phyloP scores from a whole-genome alignment of 169 alveolate species.

The Plasmodium relictum region DNA sequence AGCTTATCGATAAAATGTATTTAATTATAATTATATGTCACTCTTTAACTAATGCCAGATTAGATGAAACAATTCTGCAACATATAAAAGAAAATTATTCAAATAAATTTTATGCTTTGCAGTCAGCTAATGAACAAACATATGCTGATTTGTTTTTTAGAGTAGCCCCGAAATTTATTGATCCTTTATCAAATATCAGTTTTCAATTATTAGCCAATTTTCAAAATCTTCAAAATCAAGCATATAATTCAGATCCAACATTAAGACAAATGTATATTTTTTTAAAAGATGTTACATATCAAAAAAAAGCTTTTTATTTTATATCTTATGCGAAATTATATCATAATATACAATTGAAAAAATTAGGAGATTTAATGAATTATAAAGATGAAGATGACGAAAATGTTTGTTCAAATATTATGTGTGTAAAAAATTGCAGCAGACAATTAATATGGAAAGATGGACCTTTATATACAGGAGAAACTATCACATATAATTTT shows the following conservation, averaged over 20 bases:
- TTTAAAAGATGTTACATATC: slow-evolving; percentile 84
- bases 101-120: slow-evolving; percentile 86
- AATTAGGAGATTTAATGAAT: slow-evolving; percentile 83
- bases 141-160: slow-evolving; percentile 83
- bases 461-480: slow-evolving; percentile 82
- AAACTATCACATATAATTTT: slow-evolving; percentile 76
- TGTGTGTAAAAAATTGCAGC: slow-evolving; percentile 84
- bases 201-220: slow-evolving; percentile 71
- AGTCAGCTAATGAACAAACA: slow-evolving; percentile 86
- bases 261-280: slow-evolving; percentile 81
- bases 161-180: slow-evolving; percentile 89
- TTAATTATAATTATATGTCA: slow-evolving; percentile 86
- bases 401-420: slow-evolving; percentile 82
- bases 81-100: slow-evolving; percentile 88
- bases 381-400: slow-evolving; percentile 71
- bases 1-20: slow-evolving; percentile 87
- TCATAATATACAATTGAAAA: slow-evolving; percentile 84
- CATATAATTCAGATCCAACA: slow-evolving; percentile 80
- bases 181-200: slow-evolving; percentile 79
- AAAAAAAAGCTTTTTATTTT: slow-evolving; percentile 83
- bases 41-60: slow-evolving; percentile 78
- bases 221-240: slow-evolving; percentile 70
- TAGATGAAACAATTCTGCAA: slow-evolving; percentile 87
- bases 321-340: slow-evolving; percentile 87
- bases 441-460: slow-evolving; percentile 83